Evolutionary conservation across 768 basidiomycete genomes (phyloP), one percentile per base, ranked within the genome.

Genomic region (Russula olivacea): DNA sequence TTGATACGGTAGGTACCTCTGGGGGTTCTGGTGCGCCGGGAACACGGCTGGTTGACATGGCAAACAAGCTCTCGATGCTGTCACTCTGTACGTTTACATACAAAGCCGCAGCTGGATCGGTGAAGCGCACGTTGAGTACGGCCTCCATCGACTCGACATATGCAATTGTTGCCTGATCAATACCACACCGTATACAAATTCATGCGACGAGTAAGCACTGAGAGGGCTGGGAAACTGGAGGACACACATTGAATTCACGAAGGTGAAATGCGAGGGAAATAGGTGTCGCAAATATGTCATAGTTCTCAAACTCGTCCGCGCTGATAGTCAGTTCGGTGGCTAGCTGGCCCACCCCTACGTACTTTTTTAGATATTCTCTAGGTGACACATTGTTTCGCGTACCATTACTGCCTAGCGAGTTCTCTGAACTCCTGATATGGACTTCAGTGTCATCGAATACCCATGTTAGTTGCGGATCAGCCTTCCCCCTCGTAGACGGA

Each of bases 401-500:
- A 87, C 88, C 87, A 78, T 80, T 87, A 25, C 78, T 74, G 61
- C 90, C 88, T 55, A 84, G 74, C 0, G 85, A 82, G 1, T 82
- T 83, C 67, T 89, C 87, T 6, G 83, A 75, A 68, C 84, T 92
- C 68, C 81, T 85, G 30, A 93, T 80, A 25, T 78, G 77, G 2
- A 92, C 85, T 48, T 92, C 87, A 0, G 76, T 74, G 55, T 85
- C 81, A 21, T 79, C 80, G 69, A 93, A 92, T n/a, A 75, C 82
- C 91, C 91, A 93, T 5, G 89, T 80, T 19, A 93, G 79, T 69
- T 89, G 87, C 32, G 89, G 88, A 67, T 93, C 91, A 12, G 79
- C 81, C 68, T 85, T 87, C 12, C 84, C 83, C 66, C 81, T 84
- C 12, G 83, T 76, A 23, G 81, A 74, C 0, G 88, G 84, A 65